Evolutionary conservation across 1,284 basidiomycete genomes (phyloP).

Genomic region (Microbotryum lychnidis-dioicae): DNA sequence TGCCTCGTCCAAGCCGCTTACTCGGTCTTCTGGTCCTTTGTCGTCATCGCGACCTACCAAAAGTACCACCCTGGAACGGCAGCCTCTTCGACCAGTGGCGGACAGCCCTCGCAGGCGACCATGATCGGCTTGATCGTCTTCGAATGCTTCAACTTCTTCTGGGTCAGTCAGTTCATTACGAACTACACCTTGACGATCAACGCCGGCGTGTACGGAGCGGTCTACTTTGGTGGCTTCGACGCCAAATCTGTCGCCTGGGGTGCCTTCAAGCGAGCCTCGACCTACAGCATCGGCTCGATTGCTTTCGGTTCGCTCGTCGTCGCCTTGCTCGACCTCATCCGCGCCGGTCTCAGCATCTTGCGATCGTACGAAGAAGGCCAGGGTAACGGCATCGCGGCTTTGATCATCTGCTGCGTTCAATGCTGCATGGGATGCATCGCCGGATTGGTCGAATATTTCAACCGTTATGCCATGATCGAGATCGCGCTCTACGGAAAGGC

Average conservation of each 20-base stretch:
- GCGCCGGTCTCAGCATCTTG: constrained; percentile 57
- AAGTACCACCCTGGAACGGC: constrained; percentile 34
- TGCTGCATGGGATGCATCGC: constrained; percentile 72
- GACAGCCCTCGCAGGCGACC: constrained; percentile 49
- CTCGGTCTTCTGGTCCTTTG: constrained; percentile 44
- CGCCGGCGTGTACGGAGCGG: constrained; percentile 48
- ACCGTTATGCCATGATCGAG: constrained; percentile 75
- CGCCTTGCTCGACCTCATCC: constrained; percentile 68
- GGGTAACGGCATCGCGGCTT: constrained; percentile 64
- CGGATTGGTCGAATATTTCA: constrained; percentile 67
- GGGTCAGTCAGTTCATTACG: constrained; percentile 17
- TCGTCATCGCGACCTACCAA: constrained; percentile 52
- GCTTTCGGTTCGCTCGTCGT: constrained; percentile 85
- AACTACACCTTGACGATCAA: constrained; percentile 72
- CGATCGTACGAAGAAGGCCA: constrained; percentile 61
- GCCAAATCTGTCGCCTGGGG: constrained; percentile 30
- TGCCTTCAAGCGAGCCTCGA: constrained; percentile 70
- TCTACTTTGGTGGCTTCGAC: constrained; percentile 11
- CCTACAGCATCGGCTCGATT: constrained; percentile 76
- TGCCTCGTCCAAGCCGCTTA: constrained; percentile 59
- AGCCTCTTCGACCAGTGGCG: constrained; percentile 39
- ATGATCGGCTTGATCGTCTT: constrained; percentile 67
- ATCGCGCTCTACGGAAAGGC: constrained; percentile 75
- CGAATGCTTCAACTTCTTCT: constrained; percentile 27
- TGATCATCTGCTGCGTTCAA: constrained; percentile 67